A percentile compares a stretch with the other conserved stretches of the same genome.
Evolutionary conservation across 2,329 filamentous ascomycete genomes (phyloP).

Genomic region (Cercospora sp.): DNA sequence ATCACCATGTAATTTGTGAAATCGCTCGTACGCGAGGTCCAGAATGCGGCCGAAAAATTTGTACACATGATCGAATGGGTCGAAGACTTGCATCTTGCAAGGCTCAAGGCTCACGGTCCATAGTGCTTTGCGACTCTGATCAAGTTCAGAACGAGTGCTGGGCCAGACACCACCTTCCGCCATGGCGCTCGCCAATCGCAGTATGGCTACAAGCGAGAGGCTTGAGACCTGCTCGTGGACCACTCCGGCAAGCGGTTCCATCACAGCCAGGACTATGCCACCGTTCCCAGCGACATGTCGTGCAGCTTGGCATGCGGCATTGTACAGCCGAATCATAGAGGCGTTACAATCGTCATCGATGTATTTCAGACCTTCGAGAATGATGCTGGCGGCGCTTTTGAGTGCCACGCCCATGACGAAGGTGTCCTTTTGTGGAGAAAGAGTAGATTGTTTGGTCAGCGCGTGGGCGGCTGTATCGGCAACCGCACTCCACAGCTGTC

Average conservation of each 20-base stretch:
- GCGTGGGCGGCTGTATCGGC: constrained; percentile 16
- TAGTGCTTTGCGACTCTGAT: constrained; percentile 64
- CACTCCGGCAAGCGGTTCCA: constrained; percentile 53
- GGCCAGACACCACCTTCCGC: constrained; percentile 48
- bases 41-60: constrained; percentile 58
- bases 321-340: constrained; percentile 26
- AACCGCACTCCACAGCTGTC: constrained; percentile 23
- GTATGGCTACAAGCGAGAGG: constrained; percentile 9
- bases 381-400: constrained; percentile 65
- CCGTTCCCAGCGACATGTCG: constrained; percentile 66
- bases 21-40: constrained; percentile 31
- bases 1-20: neutral
- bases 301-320: constrained; percentile 50
- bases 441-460: constrained; percentile 12
- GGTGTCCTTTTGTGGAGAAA: constrained; percentile 18
- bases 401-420: constrained; percentile 46
- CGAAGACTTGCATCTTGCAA: constrained; percentile 41
- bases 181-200: constrained; percentile 26
- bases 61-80: constrained; percentile 69
- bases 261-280: constrained; percentile 63
- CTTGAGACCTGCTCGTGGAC: constrained; percentile 19
- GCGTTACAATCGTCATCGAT: neutral
- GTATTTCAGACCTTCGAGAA: constrained; percentile 60
- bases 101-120: constrained; percentile 57
- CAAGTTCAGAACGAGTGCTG: constrained; percentile 62